These are phyloP conservation scores for Komagataella ulmi DNA, from an alignment of 805 yeast species.

Conservation along the genomic window DNA sequence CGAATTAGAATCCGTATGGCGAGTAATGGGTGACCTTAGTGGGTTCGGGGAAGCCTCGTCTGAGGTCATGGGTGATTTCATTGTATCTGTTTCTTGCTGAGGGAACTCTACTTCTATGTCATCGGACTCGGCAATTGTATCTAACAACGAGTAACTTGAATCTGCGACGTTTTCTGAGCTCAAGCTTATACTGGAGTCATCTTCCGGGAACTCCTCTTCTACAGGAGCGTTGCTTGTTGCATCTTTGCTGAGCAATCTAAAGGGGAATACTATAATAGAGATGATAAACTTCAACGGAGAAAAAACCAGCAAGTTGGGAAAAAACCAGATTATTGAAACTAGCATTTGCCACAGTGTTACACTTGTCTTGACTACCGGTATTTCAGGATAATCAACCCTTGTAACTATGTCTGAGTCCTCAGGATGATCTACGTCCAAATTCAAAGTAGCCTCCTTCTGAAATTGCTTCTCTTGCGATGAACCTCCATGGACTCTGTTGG, in stretches of 20 bases:
- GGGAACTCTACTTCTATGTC: conserved; percentile 19
- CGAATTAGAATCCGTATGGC: background rate
- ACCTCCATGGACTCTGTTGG: background rate
- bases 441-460: background rate
- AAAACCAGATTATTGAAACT: conserved; percentile 20
- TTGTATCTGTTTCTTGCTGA: conserved; percentile 13
- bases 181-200: background rate
- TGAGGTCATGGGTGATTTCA: conserved; percentile 16
- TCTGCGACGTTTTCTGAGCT: background rate
- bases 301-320: conserved; percentile 36
- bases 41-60: background rate
- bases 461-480: background rate
- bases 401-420: background rate
- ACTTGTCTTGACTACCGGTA: background rate
- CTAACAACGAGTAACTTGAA: conserved; percentile 5
- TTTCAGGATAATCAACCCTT: background rate
- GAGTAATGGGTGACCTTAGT: background rate
- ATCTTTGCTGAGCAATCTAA: conserved; percentile 20
- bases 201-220: background rate
- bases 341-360: background rate
- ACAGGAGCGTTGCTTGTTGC: background rate
- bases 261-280: conserved; percentile 43
- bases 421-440: background rate
- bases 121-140: conserved; percentile 18
- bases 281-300: conserved; percentile 38